Conservation (phyloP, 805 yeast genomes). For the Kodamaea nitidulidarum region DNA sequence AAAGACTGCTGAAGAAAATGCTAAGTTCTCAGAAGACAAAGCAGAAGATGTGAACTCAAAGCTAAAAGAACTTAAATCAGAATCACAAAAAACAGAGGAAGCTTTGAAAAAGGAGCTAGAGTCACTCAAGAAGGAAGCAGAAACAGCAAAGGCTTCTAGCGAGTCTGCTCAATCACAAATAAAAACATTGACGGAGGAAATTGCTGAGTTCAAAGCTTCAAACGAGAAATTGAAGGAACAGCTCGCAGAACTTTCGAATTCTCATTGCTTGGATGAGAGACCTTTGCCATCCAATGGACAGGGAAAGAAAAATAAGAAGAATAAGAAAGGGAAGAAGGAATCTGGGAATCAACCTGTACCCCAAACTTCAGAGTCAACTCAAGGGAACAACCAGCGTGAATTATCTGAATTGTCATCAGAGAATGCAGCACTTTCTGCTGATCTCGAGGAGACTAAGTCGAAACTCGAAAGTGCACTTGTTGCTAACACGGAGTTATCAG, state of each 20-base stretch:
- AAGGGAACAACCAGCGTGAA: too few relatives aligned
- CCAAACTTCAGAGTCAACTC: constrained; percentile 2
- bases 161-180: constrained; percentile 3
- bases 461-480: constrained; percentile 14
- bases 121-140: constrained; percentile 4
- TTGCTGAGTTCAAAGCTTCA: constrained; percentile 9
- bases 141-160: constrained; percentile 5
- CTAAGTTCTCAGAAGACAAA: not conserved
- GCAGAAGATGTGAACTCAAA: not conserved
- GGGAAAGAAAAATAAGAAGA: constrained; percentile 12
- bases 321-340: constrained; percentile 25
- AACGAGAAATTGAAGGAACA: not conserved
- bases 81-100: too few relatives aligned
- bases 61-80: too few relatives aligned
- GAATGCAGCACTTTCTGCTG: not conserved
- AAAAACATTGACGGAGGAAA: constrained; percentile 2
- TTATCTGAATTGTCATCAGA: too few relatives aligned
- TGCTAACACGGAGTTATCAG: constrained; percentile 16
- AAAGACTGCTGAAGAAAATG: not conserved
- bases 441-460: constrained; percentile 13
- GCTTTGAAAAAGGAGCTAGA: too few relatives aligned
- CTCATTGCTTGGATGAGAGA: too few relatives aligned
- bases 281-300: not conserved
- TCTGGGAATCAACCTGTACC: not conserved
- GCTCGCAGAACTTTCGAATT: not conserved